phyloP scores from a whole-genome alignment of 2,329 filamentous ascomycete species.

The Chlorencoelia australis region DNA sequence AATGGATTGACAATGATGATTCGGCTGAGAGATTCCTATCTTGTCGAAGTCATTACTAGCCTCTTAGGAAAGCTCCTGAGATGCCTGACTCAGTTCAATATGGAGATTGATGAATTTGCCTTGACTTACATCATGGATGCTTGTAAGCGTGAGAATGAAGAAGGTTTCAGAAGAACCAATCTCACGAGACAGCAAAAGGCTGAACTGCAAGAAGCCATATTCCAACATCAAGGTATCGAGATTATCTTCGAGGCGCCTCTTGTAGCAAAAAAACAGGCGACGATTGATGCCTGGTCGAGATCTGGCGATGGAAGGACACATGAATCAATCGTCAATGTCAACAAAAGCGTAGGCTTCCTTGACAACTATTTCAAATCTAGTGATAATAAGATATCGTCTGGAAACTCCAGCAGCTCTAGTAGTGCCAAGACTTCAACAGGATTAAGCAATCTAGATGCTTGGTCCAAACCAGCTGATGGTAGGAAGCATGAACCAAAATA shows the following conservation, averaged over 20 bases:
- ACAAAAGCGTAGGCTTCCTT: constrained; percentile 5
- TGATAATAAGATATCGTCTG: constrained; percentile 21
- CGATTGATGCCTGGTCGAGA: constrained; percentile 52
- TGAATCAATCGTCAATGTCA: constrained; percentile 2
- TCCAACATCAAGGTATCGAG: constrained; percentile 45
- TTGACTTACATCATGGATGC: constrained; percentile 55
- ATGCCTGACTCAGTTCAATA: constrained; percentile 66
- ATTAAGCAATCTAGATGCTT: constrained; percentile 6
- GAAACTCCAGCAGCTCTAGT: no score
- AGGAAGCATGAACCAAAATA: constrained; percentile 23
- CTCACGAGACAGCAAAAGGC: constrained; percentile 75
- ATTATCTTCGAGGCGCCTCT: constrained; percentile 36
- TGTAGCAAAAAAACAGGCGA: constrained; percentile 44
- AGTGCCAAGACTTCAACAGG: no score
- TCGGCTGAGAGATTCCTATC: constrained; percentile 75
- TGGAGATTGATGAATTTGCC: constrained; percentile 55
- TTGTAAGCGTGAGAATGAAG: constrained; percentile 45
- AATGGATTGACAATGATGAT: constrained; percentile 76
- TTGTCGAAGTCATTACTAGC: constrained; percentile 72
- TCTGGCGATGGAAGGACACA: constrained; percentile 29
- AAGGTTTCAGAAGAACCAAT: constrained; percentile 61
- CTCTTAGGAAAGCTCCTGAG: constrained; percentile 77
- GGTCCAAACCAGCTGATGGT: constrained; percentile 14
- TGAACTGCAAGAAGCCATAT: constrained; percentile 58
- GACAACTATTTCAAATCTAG: constrained; percentile 6